phyloP scores from a whole-genome alignment of 345 rosid genomes.

The Crucihimalaya himalaica region DNA sequence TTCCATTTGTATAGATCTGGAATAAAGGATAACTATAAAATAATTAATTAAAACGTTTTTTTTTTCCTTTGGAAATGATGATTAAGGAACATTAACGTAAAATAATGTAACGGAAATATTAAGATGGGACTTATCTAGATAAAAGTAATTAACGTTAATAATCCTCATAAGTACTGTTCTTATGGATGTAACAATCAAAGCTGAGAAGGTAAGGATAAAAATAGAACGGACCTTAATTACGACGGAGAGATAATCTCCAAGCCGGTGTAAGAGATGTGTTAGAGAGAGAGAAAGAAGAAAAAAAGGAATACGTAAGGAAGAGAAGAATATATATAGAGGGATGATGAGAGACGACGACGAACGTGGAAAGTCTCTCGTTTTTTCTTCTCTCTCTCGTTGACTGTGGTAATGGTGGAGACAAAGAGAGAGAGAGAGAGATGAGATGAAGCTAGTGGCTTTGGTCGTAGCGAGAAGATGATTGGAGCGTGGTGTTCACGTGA shows the following conservation, averaged over 20 bases:
- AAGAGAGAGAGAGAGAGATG: slow-evolving; percentile 10
- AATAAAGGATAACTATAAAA: not conserved
- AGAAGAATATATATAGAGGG: slow-evolving; percentile 52
- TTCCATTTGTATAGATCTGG: slow-evolving; percentile 30
- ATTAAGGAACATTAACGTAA: not conserved
- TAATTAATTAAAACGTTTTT: not conserved
- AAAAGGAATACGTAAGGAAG: not conserved
- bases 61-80: not conserved
- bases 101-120: slow-evolving; percentile 15
- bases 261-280: not conserved
- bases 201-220: not conserved
- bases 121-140: slow-evolving; percentile 1
- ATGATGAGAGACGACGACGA: slow-evolving; percentile 16
- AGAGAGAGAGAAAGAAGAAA: slow-evolving; percentile 5
- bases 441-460: slow-evolving; percentile 1
- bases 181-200: not conserved
- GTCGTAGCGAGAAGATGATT: slow-evolving; percentile 9
- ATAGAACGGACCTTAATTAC: slow-evolving; percentile 26
- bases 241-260: slow-evolving; percentile 5
- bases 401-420: slow-evolving; percentile 32
- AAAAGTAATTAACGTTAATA: not conserved
- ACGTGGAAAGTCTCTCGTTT: slow-evolving; percentile 32
- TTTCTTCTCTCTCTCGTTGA: slow-evolving; percentile 26
- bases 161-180: slow-evolving; percentile 10
- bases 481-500: slow-evolving; percentile 29